Evolutionary conservation across 192 early-diverging fungal species (phyloP), one percentile per base, ranked within the genome.

Genomic region (Linnemannia schmuckeri): DNA sequence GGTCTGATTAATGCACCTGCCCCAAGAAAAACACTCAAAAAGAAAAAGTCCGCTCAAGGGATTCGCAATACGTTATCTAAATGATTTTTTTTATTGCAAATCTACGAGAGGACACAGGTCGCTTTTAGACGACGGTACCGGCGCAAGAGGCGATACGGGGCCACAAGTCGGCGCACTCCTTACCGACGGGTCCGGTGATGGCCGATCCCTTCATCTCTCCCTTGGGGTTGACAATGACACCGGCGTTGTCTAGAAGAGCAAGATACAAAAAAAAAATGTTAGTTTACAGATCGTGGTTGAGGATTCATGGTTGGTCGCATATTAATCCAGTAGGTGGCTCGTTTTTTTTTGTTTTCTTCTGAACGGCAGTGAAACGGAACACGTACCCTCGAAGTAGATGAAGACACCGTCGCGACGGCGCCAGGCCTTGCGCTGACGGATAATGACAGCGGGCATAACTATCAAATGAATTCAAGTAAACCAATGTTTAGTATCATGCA

Each of bases 101-200:
- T 55, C 74, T 75, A 42, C 33, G 52, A 57, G 41, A 75, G 46
- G 0, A 63, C 24, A 54, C 30, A 15, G 44, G 12, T 46, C 44
- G 44, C 12, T 2, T 46, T 82, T 82, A 82, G 49, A 82, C 80
- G 52, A 82, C 80, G 74, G 80, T 82, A 76, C 80, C 80, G 52
- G 80, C 80, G 52, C 80, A 82, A 22, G 80, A 82, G 27, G 80
- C 80, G 40, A 82, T 99, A 97, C 98, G 98, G 83, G 99, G 98
- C 99, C 99, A 99, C 90, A 99, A 93, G 90, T 99, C 99, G 81
- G 98, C 98, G 91, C 99, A 99, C 94, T 99, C 99, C 96, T 99
- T 99, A 81, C 96, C 99, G 88, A 99, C 98, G 88, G 99, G 99
- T 69, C 99, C 99, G 83, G 98, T 99, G 89, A 99, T 99, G 78